A percentile compares a stretch with the other conserved stretches of the same genome.
Evolutionary conservation across 306 rosid genomes (phyloP).

Genomic region (Fagus sylvatica): DNA sequence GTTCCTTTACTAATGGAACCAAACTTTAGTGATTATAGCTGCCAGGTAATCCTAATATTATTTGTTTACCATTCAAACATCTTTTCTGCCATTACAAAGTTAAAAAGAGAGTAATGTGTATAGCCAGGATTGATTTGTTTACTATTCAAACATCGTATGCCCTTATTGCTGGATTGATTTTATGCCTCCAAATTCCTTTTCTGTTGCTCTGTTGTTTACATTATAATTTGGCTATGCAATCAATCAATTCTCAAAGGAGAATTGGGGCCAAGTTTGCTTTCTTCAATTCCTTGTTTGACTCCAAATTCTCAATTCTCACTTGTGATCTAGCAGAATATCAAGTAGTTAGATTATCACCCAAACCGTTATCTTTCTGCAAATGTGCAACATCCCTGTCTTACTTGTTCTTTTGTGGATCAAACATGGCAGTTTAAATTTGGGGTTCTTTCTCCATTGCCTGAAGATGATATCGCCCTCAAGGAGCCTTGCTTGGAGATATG

Average conservation of each 20-base stretch:
- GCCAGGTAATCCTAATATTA: slow-evolving; percentile 61
- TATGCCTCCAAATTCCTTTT: not conserved
- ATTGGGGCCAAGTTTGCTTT: not conserved
- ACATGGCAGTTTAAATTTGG: slow-evolving; percentile 84
- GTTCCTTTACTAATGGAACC: slow-evolving; percentile 91
- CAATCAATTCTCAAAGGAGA: not conserved
- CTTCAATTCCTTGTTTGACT: not conserved
- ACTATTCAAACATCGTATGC: no score
- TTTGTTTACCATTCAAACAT: not conserved
- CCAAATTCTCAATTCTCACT: not conserved
- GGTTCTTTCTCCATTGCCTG: slow-evolving; percentile 61
- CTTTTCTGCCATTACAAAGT: not conserved
- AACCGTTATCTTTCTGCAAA: not conserved
- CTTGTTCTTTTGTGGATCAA: slow-evolving; percentile 8
- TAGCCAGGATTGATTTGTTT: no score
- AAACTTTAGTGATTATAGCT: slow-evolving; percentile 75
- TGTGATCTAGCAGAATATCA: no score
- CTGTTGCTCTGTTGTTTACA: not conserved
- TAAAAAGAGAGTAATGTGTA: not conserved
- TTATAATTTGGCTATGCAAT: not conserved
- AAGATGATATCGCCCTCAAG: slow-evolving; percentile 62
- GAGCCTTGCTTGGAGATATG: slow-evolving; percentile 86
- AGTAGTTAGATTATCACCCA: not conserved
- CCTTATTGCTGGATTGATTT: not conserved
- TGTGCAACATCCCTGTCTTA: not conserved